Evolutionary conservation across 2,329 filamentous ascomycete species (phyloP).

Genomic region (Paraphoma chrysanthemicola): DNA sequence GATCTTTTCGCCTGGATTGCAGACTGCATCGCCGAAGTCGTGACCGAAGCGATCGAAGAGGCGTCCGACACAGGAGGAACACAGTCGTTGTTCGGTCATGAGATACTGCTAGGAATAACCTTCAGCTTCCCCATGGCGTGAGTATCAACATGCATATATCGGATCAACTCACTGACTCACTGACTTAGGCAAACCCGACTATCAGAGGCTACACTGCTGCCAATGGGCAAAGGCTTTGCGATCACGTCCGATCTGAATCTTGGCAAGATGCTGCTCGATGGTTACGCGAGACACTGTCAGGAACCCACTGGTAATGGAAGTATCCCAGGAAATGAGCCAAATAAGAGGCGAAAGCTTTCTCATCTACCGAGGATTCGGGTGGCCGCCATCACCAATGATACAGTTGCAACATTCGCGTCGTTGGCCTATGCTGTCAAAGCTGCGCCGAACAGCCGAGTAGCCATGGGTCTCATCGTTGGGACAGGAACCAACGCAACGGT

Average conservation of each 20-base stretch:
- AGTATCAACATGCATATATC: slow-evolving; percentile 10
- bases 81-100: slow-evolving; percentile 45
- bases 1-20: slow-evolving; percentile 85
- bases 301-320: slow-evolving; percentile 40
- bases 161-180: neutral
- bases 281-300: slow-evolving; percentile 65
- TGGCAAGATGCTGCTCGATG: slow-evolving; percentile 63
- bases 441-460: slow-evolving; percentile 67
- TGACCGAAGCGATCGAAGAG: slow-evolving; percentile 62
- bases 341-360: slow-evolving; percentile 36
- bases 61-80: slow-evolving; percentile 21
- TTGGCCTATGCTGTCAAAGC: slow-evolving; percentile 75
- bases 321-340: slow-evolving; percentile 15
- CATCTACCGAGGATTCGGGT: slow-evolving; percentile 71
- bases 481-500: slow-evolving; percentile 85
- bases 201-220: slow-evolving; percentile 68
- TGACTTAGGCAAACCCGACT: slow-evolving; percentile 61
- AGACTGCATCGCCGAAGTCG: slow-evolving; percentile 75
- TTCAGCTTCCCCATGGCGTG: slow-evolving; percentile 73
- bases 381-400: slow-evolving; percentile 80
- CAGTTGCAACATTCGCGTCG: slow-evolving; percentile 79
- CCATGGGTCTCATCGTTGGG: slow-evolving; percentile 82
- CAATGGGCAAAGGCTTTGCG: slow-evolving; percentile 75
- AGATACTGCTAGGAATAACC: slow-evolving; percentile 70
- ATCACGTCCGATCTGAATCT: slow-evolving; percentile 68